phyloP scores from a whole-genome alignment of 2,329 filamentous ascomycete species.

The Hawksworthiomyces lignivorus region DNA sequence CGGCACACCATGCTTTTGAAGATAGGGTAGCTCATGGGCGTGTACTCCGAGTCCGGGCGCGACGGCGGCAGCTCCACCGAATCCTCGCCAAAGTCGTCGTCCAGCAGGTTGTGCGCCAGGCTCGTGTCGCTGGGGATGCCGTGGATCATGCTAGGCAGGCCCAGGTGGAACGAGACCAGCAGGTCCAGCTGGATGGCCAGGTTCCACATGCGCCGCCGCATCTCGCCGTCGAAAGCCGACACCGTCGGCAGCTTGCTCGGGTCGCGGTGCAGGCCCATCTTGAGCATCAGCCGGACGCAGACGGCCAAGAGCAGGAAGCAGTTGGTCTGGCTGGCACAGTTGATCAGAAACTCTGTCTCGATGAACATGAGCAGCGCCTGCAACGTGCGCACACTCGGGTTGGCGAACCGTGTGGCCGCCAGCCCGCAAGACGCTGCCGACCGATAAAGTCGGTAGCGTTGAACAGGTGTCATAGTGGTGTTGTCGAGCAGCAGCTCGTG shows the following conservation, averaged over 20 bases:
- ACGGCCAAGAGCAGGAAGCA: constrained; percentile 46
- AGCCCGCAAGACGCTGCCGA: constrained; percentile 45
- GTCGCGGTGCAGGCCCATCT: constrained; percentile 53
- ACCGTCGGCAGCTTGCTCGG: constrained; percentile 43
- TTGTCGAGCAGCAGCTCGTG: constrained; percentile 38
- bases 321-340: constrained; percentile 42
- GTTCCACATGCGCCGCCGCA: constrained; percentile 46
- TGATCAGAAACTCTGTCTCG: constrained; percentile 46
- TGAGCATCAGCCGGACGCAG: constrained; percentile 46
- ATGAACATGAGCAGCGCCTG: constrained; percentile 44
- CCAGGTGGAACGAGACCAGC: constrained; percentile 59
- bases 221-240: constrained; percentile 45
- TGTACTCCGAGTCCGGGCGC: constrained; percentile 51
- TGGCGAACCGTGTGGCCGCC: constrained; percentile 41
- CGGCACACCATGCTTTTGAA: constrained; percentile 40
- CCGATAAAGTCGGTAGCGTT: constrained; percentile 41
- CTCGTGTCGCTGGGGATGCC: constrained; percentile 56
- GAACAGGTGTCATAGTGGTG: constrained; percentile 30
- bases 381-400: constrained; percentile 40
- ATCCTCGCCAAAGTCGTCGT: constrained; percentile 56
- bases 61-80: constrained; percentile 46
- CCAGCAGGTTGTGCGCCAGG: constrained; percentile 53
- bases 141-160: constrained; percentile 58
- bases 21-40: constrained; percentile 48
- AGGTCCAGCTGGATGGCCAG: constrained; percentile 52